Conservation (phyloP, 371 early-diverging fungal species). For the Batrachochytrium dendrobatidis region DNA sequence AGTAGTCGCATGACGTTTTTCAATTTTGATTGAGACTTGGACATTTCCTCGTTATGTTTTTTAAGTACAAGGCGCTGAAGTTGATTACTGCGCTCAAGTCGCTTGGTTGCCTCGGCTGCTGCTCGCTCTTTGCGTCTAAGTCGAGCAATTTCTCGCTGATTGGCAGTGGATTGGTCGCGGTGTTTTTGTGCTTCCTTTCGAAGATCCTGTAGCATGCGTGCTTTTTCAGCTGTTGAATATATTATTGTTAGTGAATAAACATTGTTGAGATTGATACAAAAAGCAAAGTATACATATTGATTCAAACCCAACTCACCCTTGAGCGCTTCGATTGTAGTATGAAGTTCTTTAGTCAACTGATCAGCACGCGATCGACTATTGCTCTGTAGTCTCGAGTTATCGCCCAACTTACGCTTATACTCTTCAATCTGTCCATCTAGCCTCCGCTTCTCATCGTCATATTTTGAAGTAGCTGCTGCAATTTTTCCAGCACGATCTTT, state of each 20-base stretch:
- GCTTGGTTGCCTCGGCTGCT: conserved; percentile 57
- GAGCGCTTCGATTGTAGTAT: conserved; percentile 33
- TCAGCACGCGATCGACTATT: conserved; percentile 23
- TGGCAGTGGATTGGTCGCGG: conserved; percentile 56
- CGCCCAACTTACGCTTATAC: conserved; percentile 27
- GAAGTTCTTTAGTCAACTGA: conserved; percentile 32
- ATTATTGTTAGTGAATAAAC: too few species aligned
- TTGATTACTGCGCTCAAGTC: conserved; percentile 44
- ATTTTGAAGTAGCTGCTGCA: conserved; percentile 45
- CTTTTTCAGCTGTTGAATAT: conserved; percentile 66
- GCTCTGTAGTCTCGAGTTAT: conserved; percentile 18
- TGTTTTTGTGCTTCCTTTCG: conserved; percentile 64
- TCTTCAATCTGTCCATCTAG: conserved; percentile 65
- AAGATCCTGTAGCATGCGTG: conserved; percentile 71
- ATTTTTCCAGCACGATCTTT: conserved; percentile 20
- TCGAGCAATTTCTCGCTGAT: conserved; percentile 64
- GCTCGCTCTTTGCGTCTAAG: conserved; percentile 61
- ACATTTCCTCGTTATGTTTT: conserved; percentile 46
- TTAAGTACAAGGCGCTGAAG: conserved; percentile 10
- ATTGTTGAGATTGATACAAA: too few species aligned
- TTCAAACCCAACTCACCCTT: conserved; percentile 30
- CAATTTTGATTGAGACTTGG: conserved; percentile 49
- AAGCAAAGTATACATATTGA: too few species aligned
- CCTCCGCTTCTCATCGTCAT: conserved; percentile 64
- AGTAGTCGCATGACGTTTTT: conserved; percentile 46